A percentile compares a stretch with the other conserved stretches of the same genome.
These are phyloP conservation scores for Penicillium samsonianum DNA, from an alignment of 495 filamentous ascomycete species.

Conservation along the genomic window DNA sequence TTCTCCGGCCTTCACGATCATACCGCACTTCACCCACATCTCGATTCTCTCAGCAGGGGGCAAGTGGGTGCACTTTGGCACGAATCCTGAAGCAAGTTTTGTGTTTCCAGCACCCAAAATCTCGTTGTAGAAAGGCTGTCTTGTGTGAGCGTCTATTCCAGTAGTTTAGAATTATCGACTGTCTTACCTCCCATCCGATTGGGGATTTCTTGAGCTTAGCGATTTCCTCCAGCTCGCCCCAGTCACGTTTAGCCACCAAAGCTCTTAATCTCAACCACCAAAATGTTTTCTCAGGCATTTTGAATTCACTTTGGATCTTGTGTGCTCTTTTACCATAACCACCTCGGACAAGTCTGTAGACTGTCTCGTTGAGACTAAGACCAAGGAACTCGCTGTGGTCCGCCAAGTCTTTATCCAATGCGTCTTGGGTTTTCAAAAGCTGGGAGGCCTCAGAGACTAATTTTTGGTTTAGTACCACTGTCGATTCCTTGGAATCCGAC, in stretches of 20 bases:
- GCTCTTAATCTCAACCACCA: slow-evolving; percentile 93
- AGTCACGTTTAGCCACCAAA: slow-evolving; percentile 83
- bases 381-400: slow-evolving; percentile 70
- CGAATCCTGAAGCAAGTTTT: slow-evolving; percentile 77
- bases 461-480: slow-evolving; percentile 64
- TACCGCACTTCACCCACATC: slow-evolving; percentile 96
- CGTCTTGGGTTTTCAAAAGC: slow-evolving; percentile 81
- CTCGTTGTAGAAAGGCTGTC: slow-evolving; percentile 87
- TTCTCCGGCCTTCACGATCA: slow-evolving; percentile 87
- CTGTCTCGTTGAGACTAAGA: slow-evolving; percentile 83
- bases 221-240: slow-evolving; percentile 88
- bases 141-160: slow-evolving; percentile 26
- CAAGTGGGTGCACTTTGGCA: slow-evolving; percentile 78
- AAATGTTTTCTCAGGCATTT: slow-evolving; percentile 81
- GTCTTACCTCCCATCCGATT: slow-evolving; percentile 92
- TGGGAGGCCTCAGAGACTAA: slow-evolving; percentile 74
- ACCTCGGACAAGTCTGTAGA: slow-evolving; percentile 75
- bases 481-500: slow-evolving; percentile 76
- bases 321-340: slow-evolving; percentile 78
- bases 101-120: slow-evolving; percentile 86
- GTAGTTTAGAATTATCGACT: slow-evolving; percentile 11
- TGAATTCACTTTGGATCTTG: slow-evolving; percentile 89
- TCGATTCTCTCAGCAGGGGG: slow-evolving; percentile 68
- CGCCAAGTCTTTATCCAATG: slow-evolving; percentile 75
- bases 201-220: slow-evolving; percentile 69